A percentile compares a stretch with the other conserved stretches of the same genome.
Evolutionary conservation across 1,284 basidiomycete genomes (phyloP).

Genomic region (Melanopsichium pennsylvanicum): DNA sequence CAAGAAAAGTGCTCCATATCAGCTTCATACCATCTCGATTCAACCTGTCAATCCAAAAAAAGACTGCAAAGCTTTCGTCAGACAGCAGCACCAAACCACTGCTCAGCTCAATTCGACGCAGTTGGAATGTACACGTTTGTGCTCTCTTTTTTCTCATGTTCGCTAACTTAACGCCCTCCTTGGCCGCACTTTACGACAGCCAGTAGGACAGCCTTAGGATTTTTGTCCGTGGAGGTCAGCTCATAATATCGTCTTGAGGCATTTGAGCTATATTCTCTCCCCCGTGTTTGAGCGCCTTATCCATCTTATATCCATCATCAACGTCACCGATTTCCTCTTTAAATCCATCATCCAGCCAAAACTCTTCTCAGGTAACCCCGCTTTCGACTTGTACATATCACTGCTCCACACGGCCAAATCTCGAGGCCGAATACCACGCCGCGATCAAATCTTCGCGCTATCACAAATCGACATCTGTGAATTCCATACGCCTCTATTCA

Average conservation of each 20-base stretch:
- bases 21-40: no score
- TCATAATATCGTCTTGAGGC: neutral
- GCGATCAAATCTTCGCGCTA: no score
- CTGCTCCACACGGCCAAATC: no score
- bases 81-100: constrained; percentile 11
- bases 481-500: neutral
- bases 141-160: no score
- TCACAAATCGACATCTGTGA: neutral
- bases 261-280: neutral
- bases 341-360: no score
- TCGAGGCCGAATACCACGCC: no score
- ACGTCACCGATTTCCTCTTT: neutral
- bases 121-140: no score
- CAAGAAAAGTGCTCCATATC: neutral
- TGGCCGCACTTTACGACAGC: no score
- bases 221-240: constrained; percentile 5
- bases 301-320: neutral
- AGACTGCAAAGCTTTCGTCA: constrained; percentile 17
- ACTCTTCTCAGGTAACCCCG: no score
- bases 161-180: no score
- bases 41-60: neutral
- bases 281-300: neutral
- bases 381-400: no score
- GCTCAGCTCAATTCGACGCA: neutral
- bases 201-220: neutral